phyloP scores from a whole-genome alignment of 2,329 filamentous ascomycete genomes.

The Neonectria coccinea region DNA sequence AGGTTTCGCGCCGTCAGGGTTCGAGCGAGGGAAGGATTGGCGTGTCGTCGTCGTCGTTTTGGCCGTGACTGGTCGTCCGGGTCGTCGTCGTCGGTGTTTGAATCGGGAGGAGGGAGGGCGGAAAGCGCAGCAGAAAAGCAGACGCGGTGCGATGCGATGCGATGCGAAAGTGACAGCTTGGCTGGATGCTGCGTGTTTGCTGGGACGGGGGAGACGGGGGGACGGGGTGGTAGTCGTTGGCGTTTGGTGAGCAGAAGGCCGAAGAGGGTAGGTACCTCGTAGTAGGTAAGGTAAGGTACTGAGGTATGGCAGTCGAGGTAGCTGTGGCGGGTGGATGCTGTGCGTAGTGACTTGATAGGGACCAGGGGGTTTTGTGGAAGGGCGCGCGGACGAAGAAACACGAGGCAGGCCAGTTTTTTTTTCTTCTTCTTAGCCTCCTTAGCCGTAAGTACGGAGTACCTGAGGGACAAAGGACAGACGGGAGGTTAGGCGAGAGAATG shows the following conservation, averaged over 20 bases:
- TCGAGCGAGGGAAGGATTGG: conserved; percentile 28
- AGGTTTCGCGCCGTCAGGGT: conserved; percentile 32
- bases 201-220: conserved; percentile 36
- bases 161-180: conserved; percentile 46
- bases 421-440: too few species aligned
- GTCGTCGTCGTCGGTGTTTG: conserved; percentile 23
- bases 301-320: background rate
- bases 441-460: background rate
- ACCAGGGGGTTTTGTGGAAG: background rate
- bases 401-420: conserved; percentile 15
- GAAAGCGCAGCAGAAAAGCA: conserved; percentile 20
- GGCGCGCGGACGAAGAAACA: conserved; percentile 13
- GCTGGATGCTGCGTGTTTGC: conserved; percentile 34
- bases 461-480: background rate
- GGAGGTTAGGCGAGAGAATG: background rate
- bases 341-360: conserved; percentile 2
- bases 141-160: conserved; percentile 33
- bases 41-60: conserved; percentile 27
- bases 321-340: conserved; percentile 3
- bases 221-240: conserved; percentile 35
- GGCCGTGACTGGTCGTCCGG: conserved; percentile 26
- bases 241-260: conserved; percentile 2
- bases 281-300: background rate
- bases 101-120: conserved; percentile 12
- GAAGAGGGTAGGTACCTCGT: conserved; percentile 4